Base-by-base conservation (phyloP, 345 rosid genomes). In the Jatropha curcas region DNA sequence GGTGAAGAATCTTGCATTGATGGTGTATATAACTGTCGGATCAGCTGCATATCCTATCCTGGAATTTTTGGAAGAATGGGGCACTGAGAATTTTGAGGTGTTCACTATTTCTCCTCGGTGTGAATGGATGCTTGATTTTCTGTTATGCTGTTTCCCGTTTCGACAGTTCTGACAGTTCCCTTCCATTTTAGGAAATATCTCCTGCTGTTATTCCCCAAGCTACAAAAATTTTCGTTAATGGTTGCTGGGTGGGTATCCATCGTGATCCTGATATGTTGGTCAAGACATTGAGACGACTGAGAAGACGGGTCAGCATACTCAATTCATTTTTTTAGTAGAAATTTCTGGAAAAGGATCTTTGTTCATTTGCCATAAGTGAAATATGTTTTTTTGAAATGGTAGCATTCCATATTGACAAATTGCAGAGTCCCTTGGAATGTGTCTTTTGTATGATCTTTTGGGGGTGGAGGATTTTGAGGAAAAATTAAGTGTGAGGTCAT, bases 231-330 rank as follows among this genome's bases (percentile, higher is more conserved):
- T 92, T 95, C 76, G 97, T 95, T 58, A 92, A 95, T 77, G 98
- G 99, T 80, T 86, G 96, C 76, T 95, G 99, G 99, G 98, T 95
- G 73, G 99, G 99, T 45, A 88, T 95, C 68, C 98, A 92, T 80
- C 96, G 99, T 10, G 89, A 95, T 77, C 99, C 99, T 75, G 98
- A 95, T 81, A 95, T 95, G 99, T 89, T 95, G 87, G 99, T 92
- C 61, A 92, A 83, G 82, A 95, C 99, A 3, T 84, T 95, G 84
- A 87, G 98, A 81, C 82, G 94, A 76, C 76, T 92, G 83, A 87
- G 99, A 76, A 85, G 99, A 87, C 80, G 97, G 84, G 98, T 92
- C 17, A 81, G 92, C 83, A 71, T 66, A 25, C 35, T 41, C 8
- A n/a, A 8, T 58, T 66, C 2, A 52, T 68, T 31, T 9, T n/a